These are phyloP conservation scores for Diaporthe destruens DNA, from an alignment of 2,329 filamentous ascomycete species.

Conservation along the genomic window DNA sequence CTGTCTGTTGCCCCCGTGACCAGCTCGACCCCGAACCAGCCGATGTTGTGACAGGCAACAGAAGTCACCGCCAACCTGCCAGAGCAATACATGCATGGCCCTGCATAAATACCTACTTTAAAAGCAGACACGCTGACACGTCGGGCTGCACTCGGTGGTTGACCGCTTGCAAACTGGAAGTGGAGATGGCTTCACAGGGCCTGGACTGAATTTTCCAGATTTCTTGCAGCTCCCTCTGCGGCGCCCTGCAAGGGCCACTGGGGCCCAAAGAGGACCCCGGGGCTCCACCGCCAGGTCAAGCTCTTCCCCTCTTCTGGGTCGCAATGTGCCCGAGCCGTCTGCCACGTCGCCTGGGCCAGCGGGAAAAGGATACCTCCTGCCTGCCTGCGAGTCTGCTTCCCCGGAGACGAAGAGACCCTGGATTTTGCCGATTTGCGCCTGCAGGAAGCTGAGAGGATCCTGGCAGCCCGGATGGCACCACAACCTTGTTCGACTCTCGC, in stretches of 20 bases:
- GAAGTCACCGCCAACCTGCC: background rate
- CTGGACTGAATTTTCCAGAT: conserved; percentile 29
- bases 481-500: background rate
- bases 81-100: background rate
- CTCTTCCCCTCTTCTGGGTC: conserved; percentile 33
- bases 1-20: conserved; percentile 31
- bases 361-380: conserved; percentile 10
- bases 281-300: conserved; percentile 29
- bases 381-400: background rate
- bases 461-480: conserved; percentile 13
- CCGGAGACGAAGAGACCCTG: conserved; percentile 33
- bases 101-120: conserved; percentile 14
- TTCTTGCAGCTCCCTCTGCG: conserved; percentile 30
- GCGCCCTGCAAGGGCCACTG: conserved; percentile 16
- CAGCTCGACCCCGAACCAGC: background rate
- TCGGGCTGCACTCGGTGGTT: conserved; percentile 28
- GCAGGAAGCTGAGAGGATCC: conserved; percentile 4
- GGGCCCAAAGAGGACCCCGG: conserved; percentile 14
- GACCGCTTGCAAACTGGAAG: conserved; percentile 7
- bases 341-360: conserved; percentile 23
- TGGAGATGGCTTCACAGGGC: conserved; percentile 18
- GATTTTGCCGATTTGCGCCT: conserved; percentile 27
- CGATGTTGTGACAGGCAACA: conserved; percentile 24
- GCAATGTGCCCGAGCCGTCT: conserved; percentile 23
- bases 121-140: conserved; percentile 24